Conservation (phyloP, 2,329 filamentous ascomycete species). For the Curvularia hawaiiensis region DNA sequence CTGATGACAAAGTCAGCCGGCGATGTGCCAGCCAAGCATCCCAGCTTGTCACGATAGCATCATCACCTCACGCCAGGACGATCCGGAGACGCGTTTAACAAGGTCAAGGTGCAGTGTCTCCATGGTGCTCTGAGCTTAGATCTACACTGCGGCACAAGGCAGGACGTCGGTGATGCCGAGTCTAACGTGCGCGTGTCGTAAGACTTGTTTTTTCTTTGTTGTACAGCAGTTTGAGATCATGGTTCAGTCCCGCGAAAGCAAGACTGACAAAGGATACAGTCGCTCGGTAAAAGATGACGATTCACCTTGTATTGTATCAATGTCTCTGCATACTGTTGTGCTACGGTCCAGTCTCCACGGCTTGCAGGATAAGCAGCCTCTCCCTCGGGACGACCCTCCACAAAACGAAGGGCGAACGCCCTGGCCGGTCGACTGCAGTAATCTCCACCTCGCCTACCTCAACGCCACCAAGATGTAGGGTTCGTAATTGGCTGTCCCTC, state of each 20-base stretch:
- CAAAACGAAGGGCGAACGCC: conserved; percentile 18
- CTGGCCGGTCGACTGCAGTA: conserved; percentile 12
- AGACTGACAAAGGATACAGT: conserved; percentile 12
- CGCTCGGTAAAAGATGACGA: neutral
- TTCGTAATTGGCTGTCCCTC: conserved; percentile 30
- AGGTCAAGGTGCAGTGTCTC: conserved; percentile 16
- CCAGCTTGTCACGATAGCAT: conserved; percentile 2
- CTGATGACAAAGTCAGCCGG: neutral
- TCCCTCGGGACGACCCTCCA: conserved; percentile 35
- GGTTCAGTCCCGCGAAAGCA: neutral
- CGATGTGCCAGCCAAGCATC: conserved; percentile 2
- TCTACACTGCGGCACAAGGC: conserved; percentile 9
- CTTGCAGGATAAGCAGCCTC: conserved; percentile 34
- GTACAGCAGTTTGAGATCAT: neutral
- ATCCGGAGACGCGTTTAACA: conserved; percentile 22
- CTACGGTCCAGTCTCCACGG: neutral
- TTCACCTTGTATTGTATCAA: neutral
- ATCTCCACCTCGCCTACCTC: conserved; percentile 19
- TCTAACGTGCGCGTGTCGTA: conserved; percentile 9
- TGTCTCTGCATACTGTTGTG: neutral
- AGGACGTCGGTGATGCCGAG: conserved; percentile 14
- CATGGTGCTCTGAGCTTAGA: conserved; percentile 20
- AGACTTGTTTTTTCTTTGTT: neutral
- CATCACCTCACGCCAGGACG: conserved; percentile 4
- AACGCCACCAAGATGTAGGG: conserved; percentile 18